Conservation (phyloP, 2,329 filamentous ascomycete genomes). For the Fusarium chuoi region DNA sequence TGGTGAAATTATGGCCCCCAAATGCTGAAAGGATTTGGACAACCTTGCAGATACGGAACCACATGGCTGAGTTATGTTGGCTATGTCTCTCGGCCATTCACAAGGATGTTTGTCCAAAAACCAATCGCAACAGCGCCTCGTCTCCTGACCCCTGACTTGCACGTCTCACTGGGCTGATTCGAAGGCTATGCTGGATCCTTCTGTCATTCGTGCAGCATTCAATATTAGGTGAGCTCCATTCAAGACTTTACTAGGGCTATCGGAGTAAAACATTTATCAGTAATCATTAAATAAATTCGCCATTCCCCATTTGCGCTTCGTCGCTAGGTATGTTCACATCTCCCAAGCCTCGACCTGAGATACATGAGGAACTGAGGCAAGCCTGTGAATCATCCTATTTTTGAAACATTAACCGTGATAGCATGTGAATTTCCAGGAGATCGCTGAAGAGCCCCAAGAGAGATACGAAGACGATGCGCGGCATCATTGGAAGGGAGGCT, state of each 20-base stretch:
- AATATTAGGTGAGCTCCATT: neutral
- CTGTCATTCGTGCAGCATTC: neutral
- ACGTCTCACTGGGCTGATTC: neutral
- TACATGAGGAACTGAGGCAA: rapidly evolving
- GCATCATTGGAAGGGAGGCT: neutral
- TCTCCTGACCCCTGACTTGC: too few relatives aligned
- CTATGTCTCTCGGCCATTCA: neutral
- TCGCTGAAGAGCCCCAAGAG: neutral
- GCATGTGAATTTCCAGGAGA: neutral
- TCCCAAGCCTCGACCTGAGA: neutral
- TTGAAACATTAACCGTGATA: neutral
- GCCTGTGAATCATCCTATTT: rapidly evolving
- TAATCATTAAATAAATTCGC: neutral
- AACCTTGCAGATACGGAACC: neutral
- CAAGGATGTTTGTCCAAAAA: rapidly evolving
- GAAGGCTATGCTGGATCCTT: neutral
- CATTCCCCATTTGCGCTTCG: rapidly evolving
- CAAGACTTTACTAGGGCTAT: rapidly evolving
- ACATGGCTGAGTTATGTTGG: neutral
- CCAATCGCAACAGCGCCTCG: neutral
- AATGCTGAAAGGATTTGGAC: neutral
- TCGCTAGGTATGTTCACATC: neutral
- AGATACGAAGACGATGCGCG: neutral
- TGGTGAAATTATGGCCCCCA: neutral
- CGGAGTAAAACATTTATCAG: rapidly evolving